Evolutionary conservation across 1,284 basidiomycete genomes (phyloP).

Genomic region (Ceratobasidium sp.): DNA sequence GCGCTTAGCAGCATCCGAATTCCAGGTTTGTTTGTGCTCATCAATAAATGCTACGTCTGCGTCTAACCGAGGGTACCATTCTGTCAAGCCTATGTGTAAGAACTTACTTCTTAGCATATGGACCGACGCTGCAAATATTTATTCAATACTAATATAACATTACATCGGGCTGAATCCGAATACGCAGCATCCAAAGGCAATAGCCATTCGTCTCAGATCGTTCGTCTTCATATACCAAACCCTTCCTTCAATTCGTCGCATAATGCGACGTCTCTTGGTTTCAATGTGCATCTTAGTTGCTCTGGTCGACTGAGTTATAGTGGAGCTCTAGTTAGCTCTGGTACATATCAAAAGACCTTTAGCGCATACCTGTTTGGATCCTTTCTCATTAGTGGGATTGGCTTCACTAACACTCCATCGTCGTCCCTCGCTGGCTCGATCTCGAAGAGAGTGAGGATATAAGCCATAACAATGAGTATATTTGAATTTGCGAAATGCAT

Average conservation of each 20-base stretch:
- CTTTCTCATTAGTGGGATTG: background rate
- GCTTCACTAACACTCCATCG: background rate
- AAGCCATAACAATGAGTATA: background rate
- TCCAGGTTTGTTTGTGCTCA: too few relatives aligned
- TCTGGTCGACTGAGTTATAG: background rate
- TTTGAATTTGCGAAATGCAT: constrained; percentile 40
- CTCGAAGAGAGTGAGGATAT: constrained; percentile 6
- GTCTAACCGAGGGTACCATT: too few relatives aligned
- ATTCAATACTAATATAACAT: too few relatives aligned
- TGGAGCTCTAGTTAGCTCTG: background rate
- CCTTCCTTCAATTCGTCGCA: background rate
- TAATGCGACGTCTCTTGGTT: background rate
- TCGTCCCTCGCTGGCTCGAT: background rate
- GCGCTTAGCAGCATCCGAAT: too few relatives aligned
- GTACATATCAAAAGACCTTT: background rate
- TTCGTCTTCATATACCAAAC: too few relatives aligned
- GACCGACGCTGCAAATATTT: too few relatives aligned
- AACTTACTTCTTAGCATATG: too few relatives aligned
- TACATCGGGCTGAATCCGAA: too few relatives aligned
- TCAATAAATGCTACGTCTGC: too few relatives aligned
- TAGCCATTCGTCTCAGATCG: too few relatives aligned
- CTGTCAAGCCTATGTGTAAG: too few relatives aligned
- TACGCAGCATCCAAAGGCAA: too few relatives aligned
- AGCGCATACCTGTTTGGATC: background rate
- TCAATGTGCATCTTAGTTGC: background rate